A percentile compares a stretch with the other conserved stretches of the same genome.
phyloP scores from a whole-genome alignment of 306 rosid genomes.

The Cucurbita moschata region DNA sequence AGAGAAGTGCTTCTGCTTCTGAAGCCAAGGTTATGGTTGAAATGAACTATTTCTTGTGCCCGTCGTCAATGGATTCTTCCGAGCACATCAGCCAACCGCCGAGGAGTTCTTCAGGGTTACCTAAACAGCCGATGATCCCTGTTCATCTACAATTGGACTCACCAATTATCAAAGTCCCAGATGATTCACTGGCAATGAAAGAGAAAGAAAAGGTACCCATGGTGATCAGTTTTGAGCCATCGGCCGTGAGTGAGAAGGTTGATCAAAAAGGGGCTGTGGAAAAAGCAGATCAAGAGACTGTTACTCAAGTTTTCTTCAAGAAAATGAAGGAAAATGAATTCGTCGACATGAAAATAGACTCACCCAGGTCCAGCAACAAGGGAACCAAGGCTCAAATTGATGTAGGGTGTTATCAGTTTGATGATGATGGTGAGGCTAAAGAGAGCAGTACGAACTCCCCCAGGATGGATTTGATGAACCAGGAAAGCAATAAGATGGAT shows the following conservation, averaged over 20 bases:
- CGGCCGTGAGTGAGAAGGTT: not conserved
- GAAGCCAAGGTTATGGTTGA: constrained; percentile 23
- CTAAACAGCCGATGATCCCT: constrained; percentile 15
- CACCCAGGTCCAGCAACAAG: constrained; percentile 43
- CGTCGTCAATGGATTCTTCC: constrained; percentile 32
- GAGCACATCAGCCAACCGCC: constrained; percentile 9
- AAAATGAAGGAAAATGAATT: constrained; percentile 49
- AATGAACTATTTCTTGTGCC: constrained; percentile 38
- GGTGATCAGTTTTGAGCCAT: constrained; percentile 6
- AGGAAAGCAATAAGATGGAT: constrained; percentile 3
- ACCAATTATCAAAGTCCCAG: constrained; percentile 4
- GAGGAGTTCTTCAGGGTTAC: constrained; percentile 10
- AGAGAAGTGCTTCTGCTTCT: constrained; percentile 3
- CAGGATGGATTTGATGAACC: constrained; percentile 3
- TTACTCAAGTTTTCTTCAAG: constrained; percentile 45
- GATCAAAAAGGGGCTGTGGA: constrained; percentile 10
- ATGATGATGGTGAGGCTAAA: constrained; percentile 25
- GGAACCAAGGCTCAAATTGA: constrained; percentile 27
- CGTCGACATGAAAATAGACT: constrained; percentile 66
- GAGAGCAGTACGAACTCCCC: constrained; percentile 31
- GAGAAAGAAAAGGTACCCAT: constrained; percentile 8
- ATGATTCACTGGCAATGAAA: constrained; percentile 10
- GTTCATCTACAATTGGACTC: constrained; percentile 32
- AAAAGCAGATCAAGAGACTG: constrained; percentile 26
- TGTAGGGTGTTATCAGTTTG: constrained; percentile 20